Base-by-base conservation (phyloP, 306 rosid species). In the Dalbergia cultrata region DNA sequence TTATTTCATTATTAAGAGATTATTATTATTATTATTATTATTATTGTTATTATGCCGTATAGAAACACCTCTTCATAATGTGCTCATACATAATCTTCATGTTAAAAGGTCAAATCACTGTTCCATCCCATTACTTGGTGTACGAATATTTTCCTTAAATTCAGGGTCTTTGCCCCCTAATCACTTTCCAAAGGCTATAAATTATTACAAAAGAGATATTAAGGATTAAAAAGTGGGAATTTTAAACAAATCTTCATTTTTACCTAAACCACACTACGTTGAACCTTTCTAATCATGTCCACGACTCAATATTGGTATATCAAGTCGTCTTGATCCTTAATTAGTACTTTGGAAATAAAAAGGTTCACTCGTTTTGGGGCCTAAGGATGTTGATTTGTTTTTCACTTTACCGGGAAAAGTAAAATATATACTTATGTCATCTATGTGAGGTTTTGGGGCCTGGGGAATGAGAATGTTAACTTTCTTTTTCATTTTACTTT, bases 141-240 rank as follows among this genome's bases (percentile, higher is more conserved):
- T 72, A 85, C 76, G 80, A 80, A 86, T 72, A 67, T 37, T 63
- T 31, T 80, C 85, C 89, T 86, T 80, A 68, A 83, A 72, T 39
- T 77, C 89, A 61, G 89, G 85, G 45, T 73, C 72, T 80, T 6
- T 83, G 87, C 57, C 80, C 85, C 85, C 89, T 80, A 35, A 64
- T 67, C 74, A 67, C 85, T 83, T 80, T 86, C n/a, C 67, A 72
- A 72, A 16, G 72, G 21, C 89, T 83, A 86, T 83, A 86, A 80
- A 76, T 56, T 80, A 86, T 76, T 59, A 72, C 14, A 59, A 66
- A 64, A 31, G 5, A 7, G 71, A 43, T 39, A 49, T 56, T 41
- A 76, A 83, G 77, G 83, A 77, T n/a, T 67, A 44, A 78, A 50
- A 72, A 53, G 53, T 53, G 50, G 37, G 57, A 34, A 14, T 11